Evolutionary conservation across 495 filamentous ascomycete genomes (phyloP), one percentile per base, ranked within the genome.

Genomic region (Neurospora sp.): DNA sequence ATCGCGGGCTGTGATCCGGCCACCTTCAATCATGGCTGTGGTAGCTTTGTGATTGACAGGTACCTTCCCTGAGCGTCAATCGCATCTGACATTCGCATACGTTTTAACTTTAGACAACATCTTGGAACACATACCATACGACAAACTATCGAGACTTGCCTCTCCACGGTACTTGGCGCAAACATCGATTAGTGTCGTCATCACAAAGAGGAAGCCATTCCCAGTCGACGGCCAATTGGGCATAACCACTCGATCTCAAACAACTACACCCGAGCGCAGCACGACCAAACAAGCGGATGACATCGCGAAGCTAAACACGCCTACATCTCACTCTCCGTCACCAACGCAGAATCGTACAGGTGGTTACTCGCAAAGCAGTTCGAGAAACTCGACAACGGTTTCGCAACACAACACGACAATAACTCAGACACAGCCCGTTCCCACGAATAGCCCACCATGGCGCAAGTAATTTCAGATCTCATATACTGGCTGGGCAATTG

Each of bases 401-500:
- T 6, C 27, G 12, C 54, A 66, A 16, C 54, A 3, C 27, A 66
- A 4, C 27, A 35, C 14, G 6, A 66, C 54, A 18, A 35, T 9
- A 35, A 66, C 14, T 31, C 54, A 18, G 54, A 35, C 54, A 31
- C 5, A 71, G 37, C 18, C 70, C 37, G 12, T n/a, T 20, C 18
- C 39, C 18, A 37, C 71, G n/a, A 66, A 8, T 69, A 46, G 73
- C 75, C 77, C 79, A 81, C 76, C 81, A 96, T 96, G 93, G 87
- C 93, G 75, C 92, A 96, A 80, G 90, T 94, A 79, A 87, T 98
- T 70, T 90, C 94, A 75, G 96, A 98, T 81, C 85, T 96, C 20
- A 82, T 98, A 72, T 97, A 94, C 81, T 94, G 93, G 72, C 88
- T 99, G 72, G 93, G 92, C 72, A 94, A 92, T 83, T 98, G 95